phyloP scores from a whole-genome alignment of 1,139 yeast species.

The Zygosaccharomyces sapae region DNA sequence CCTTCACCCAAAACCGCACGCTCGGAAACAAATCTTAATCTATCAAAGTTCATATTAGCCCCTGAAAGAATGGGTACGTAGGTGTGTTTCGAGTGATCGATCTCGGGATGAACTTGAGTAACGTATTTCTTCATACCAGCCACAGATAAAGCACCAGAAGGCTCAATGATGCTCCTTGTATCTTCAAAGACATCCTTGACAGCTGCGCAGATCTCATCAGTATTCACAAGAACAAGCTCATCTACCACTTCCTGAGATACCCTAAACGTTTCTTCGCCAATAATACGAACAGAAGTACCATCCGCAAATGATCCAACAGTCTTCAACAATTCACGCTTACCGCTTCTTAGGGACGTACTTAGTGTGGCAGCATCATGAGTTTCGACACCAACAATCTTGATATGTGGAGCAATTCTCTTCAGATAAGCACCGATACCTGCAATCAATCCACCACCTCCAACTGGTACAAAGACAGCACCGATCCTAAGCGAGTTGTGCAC shows the following conservation, averaged over 20 bases:
- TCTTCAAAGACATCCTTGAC: conserved; percentile 95
- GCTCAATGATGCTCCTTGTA: conserved; percentile 90
- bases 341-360: conserved; percentile 60
- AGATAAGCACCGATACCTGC: conserved; percentile 88
- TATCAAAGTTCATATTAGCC: conserved; percentile 96
- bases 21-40: conserved; percentile 94
- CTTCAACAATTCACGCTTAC: conserved; percentile 52
- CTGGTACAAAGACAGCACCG: conserved; percentile 84
- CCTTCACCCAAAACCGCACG: conserved; percentile 98
- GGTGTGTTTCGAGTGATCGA: conserved; percentile 66
- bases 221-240: conserved; percentile 78
- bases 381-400: conserved; percentile 92
- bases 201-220: conserved; percentile 97
- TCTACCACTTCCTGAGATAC: conserved; percentile 75
- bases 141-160: conserved; percentile 93
- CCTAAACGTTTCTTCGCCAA: conserved; percentile 90
- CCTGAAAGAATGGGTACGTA: conserved; percentile 89
- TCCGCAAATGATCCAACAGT: conserved; percentile 98
- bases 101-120: conserved; percentile 51
- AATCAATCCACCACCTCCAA: conserved; percentile 96
- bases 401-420: conserved; percentile 96
- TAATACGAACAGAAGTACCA: conserved; percentile 92
- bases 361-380: conserved; percentile 93
- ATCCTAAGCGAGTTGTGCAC: conserved; percentile 60
- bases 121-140: conserved; percentile 91